Conservation (phyloP, 805 yeast species). For the Helenozyma rhizophorensis region DNA sequence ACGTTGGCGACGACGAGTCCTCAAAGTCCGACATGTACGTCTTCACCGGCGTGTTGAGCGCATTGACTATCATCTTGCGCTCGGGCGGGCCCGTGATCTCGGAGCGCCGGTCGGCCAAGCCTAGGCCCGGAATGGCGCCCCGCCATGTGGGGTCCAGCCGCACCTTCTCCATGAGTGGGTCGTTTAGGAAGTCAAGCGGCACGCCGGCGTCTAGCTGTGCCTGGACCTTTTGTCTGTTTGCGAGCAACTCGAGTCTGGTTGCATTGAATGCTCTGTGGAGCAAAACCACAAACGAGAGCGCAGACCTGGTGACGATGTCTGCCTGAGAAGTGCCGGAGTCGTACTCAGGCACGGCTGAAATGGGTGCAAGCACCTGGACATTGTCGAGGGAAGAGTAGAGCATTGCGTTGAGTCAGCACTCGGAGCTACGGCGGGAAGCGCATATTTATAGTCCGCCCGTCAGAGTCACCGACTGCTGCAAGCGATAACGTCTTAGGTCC, state of each 20-base stretch:
- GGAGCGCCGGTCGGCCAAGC: conserved; percentile 67
- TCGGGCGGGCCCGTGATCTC: conserved; percentile 87
- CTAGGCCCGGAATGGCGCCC: conserved; percentile 69
- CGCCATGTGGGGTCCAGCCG: conserved; percentile 73
- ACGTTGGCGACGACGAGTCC: conserved; percentile 81
- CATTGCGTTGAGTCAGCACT: too few relatives aligned
- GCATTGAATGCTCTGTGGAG: conserved; percentile 69
- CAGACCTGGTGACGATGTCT: conserved; percentile 56
- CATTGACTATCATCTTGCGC: conserved; percentile 79
- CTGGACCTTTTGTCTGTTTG: conserved; percentile 62
- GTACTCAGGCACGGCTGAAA: conserved; percentile 23
- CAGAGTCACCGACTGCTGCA: too few relatives aligned
- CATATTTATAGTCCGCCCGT: too few relatives aligned
- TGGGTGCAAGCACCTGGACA: conserved; percentile 31
- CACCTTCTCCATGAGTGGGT: conserved; percentile 60
- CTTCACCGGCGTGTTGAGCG: conserved; percentile 71
- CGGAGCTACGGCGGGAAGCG: too few relatives aligned
- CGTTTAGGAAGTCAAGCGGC: conserved; percentile 51
- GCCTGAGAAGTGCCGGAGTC: conserved; percentile 34
- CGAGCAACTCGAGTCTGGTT: conserved; percentile 54
- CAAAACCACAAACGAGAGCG: conserved; percentile 65
- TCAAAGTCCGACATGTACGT: conserved; percentile 87
- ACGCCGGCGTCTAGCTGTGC: conserved; percentile 57
- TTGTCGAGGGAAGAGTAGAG: conserved; percentile 2
- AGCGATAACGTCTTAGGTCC: too few relatives aligned